Evolutionary conservation across 306 rosid species (phyloP).

Genomic region (Fagus sylvatica): DNA sequence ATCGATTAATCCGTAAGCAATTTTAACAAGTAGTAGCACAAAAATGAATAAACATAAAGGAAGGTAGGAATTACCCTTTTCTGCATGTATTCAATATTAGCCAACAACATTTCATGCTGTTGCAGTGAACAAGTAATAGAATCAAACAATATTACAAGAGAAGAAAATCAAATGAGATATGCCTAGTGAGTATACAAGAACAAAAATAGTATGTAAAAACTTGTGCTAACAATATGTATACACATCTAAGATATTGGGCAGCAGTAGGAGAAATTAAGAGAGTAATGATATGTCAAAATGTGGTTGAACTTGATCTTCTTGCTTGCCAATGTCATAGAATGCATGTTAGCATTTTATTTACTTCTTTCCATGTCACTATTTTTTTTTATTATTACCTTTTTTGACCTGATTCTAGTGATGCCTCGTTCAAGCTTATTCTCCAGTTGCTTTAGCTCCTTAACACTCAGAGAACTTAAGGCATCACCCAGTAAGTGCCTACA

Average conservation of each 20-base stretch:
- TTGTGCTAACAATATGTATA: no score
- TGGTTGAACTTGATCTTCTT: no score
- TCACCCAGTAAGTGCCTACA: conserved; percentile 91
- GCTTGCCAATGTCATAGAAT: no score
- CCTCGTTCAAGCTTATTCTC: conserved; percentile 94
- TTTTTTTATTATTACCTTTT: conserved; percentile 52
- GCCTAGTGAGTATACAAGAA: not conserved
- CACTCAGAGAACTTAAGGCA: conserved; percentile 67
- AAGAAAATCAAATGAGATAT: not conserved
- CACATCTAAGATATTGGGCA: no score
- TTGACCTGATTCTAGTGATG: conserved; percentile 79
- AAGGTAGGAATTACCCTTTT: conserved; percentile 56
- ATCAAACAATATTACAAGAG: not conserved
- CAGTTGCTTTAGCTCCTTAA: conserved; percentile 88
- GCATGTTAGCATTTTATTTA: no score
- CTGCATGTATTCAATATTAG: conserved; percentile 82
- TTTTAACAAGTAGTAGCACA: not conserved
- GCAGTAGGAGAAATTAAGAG: no score
- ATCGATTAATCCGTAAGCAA: not conserved
- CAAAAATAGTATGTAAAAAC: no score
- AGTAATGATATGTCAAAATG: no score
- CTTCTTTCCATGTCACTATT: no score
- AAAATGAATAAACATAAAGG: not conserved
- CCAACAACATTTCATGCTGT: conserved; percentile 82
- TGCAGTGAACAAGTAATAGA: not conserved